Conservation (phyloP, 176 grass and related monocot genomes). For the Musa itinerans region DNA sequence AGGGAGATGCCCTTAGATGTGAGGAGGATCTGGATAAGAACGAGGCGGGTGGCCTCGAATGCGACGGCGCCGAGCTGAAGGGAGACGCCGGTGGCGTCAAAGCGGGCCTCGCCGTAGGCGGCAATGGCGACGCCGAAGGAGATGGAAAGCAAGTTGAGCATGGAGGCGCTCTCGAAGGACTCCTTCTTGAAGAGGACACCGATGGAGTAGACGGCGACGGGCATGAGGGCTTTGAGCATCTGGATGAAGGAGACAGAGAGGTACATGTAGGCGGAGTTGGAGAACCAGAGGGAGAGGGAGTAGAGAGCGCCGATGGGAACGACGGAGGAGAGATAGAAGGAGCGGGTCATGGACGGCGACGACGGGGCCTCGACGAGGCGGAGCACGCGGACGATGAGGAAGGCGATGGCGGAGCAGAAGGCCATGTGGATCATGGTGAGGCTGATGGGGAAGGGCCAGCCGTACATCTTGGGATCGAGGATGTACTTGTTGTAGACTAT, state of each 20-base stretch:
- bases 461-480: slow-evolving; percentile 97
- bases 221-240: slow-evolving; percentile 99
- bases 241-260: slow-evolving; percentile 99
- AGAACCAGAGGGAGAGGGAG: slow-evolving; percentile 52
- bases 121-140: slow-evolving; percentile 92
- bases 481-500: slow-evolving; percentile 99
- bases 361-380: slow-evolving; percentile 59
- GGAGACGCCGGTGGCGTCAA: slow-evolving; percentile 52
- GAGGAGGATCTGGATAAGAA: slow-evolving; percentile 96
- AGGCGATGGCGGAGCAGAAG: slow-evolving; percentile 80
- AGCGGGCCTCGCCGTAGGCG: slow-evolving; percentile 80
- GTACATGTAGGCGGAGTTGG: slow-evolving; percentile 95
- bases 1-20: slow-evolving; percentile 93
- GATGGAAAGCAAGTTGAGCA: slow-evolving; percentile 99
- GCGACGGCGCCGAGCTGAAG: slow-evolving; percentile 80
- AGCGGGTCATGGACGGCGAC: slow-evolving; percentile 4
- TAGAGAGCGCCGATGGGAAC: slow-evolving; percentile 38
- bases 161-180: slow-evolving; percentile 48
- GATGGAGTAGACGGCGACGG: slow-evolving; percentile 89
- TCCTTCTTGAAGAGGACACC: slow-evolving; percentile 78
- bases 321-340: slow-evolving; percentile 7
- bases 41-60: slow-evolving; percentile 76
- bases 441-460: slow-evolving; percentile 92
- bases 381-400: slow-evolving; percentile 55
- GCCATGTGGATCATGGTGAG: slow-evolving; percentile 94